phyloP scores from a whole-genome alignment of 495 filamentous ascomycete genomes.

The Lepraria neglecta region DNA sequence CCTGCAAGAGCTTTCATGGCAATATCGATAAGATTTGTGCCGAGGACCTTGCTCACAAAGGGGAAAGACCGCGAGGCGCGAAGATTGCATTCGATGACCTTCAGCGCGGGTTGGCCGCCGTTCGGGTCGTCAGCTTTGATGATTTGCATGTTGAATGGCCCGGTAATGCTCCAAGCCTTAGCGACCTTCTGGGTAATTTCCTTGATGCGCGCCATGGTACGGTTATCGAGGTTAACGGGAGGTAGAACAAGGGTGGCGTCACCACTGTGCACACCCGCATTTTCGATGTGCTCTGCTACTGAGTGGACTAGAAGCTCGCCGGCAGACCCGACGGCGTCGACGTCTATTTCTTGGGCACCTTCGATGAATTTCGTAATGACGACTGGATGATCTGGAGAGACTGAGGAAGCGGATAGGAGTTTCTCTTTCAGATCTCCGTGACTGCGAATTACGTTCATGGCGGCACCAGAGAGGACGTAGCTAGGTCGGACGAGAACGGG shows the following conservation, averaged over 20 bases:
- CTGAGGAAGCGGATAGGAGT: constrained; percentile 78
- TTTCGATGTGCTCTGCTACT: constrained; percentile 93
- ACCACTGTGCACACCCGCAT: constrained; percentile 93
- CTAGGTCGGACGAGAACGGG: constrained; percentile 90
- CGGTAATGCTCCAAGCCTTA: constrained; percentile 93
- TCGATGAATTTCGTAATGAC: constrained; percentile 99
- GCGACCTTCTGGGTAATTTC: constrained; percentile 93
- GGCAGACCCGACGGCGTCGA: constrained; percentile 85
- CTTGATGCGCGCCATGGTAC: constrained; percentile 77
- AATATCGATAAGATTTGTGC: constrained; percentile 94
- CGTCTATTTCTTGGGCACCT: constrained; percentile 94
- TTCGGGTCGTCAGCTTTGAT: constrained; percentile 75
- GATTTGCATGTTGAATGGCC: constrained; percentile 99
- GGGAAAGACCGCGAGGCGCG: constrained; percentile 97
- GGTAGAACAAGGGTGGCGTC: constrained; percentile 91
- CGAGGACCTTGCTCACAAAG: constrained; percentile 94
- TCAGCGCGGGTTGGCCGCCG: constrained; percentile 68
- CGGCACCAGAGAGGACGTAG: constrained; percentile 93
- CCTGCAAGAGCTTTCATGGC: constrained; percentile 89
- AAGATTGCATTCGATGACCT: constrained; percentile 98
- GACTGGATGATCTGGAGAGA: constrained; percentile 92
- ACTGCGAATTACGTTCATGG: constrained; percentile 94
- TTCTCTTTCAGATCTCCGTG: constrained; percentile 83
- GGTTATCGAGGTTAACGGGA: constrained; percentile 66
- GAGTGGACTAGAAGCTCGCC: constrained; percentile 87